These are phyloP conservation scores for Neurospora sp. DNA, from an alignment of 495 filamentous ascomycete genomes.

Conservation along the genomic window DNA sequence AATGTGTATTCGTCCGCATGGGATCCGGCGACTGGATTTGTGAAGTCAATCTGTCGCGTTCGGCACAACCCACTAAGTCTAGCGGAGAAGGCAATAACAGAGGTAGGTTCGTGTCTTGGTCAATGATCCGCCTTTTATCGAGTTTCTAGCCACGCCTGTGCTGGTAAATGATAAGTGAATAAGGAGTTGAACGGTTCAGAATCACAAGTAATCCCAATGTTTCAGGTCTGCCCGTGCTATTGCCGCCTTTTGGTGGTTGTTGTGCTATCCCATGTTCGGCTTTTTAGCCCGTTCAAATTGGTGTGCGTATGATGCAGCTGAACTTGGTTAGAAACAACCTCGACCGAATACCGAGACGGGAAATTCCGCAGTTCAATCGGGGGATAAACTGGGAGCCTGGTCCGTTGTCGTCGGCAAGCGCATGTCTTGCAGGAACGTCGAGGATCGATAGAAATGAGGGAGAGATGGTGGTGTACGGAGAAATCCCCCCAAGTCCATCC, in stretches of 20 bases:
- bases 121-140: background rate
- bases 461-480: background rate
- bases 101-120: background rate
- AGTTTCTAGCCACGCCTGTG: background rate
- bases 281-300: background rate
- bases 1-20: background rate
- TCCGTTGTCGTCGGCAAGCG: background rate
- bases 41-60: background rate
- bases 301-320: background rate
- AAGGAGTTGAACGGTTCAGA: background rate
- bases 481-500: background rate
- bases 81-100: background rate
- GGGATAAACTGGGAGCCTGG: background rate
- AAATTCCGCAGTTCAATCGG: background rate
- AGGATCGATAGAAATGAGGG: background rate
- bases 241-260: background rate
- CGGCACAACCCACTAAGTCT: background rate
- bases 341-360: background rate
- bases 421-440: background rate
- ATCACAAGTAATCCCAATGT: background rate
- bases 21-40: background rate
- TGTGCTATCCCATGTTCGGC: background rate
- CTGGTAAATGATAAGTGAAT: background rate
- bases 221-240: background rate
- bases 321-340: background rate